Percentiles rank a stretch among this genome's conserved stretches.
Evolutionary conservation across 805 yeast genomes (phyloP).

Genomic region (Yarrowia hollandica): DNA sequence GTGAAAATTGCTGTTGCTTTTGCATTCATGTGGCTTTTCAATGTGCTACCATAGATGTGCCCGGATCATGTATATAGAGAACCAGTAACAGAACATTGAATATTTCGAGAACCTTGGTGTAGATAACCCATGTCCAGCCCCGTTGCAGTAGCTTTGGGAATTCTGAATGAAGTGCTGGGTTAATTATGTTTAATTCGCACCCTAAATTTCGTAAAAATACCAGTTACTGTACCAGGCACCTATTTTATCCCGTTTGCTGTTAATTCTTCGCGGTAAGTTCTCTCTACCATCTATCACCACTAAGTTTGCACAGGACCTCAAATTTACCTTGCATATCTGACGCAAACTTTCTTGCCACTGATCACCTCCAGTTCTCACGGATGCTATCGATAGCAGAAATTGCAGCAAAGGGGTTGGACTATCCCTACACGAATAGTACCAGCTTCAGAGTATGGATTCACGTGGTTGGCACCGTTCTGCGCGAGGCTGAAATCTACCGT

Average conservation of each 20-base stretch:
- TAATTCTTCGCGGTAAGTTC: no score
- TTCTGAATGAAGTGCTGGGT: no score
- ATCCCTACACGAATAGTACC: slow-evolving; percentile 53
- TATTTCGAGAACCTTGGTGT: not conserved
- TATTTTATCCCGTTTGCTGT: no score
- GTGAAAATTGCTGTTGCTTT: slow-evolving; percentile 6
- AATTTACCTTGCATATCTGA: slow-evolving; percentile 19
- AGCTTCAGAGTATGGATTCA: slow-evolving; percentile 58
- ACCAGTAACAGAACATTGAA: no score
- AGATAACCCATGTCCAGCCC: no score
- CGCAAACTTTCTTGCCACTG: slow-evolving; percentile 26
- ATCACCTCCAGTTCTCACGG: not conserved
- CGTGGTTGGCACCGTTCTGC: slow-evolving; percentile 49
- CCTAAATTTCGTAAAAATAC: no score
- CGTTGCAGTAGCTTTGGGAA: no score
- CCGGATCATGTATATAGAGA: slow-evolving; percentile 2
- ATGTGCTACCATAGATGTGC: not conserved
- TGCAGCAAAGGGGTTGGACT: slow-evolving; percentile 38
- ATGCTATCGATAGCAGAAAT: slow-evolving; percentile 25
- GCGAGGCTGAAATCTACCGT: slow-evolving; percentile 49
- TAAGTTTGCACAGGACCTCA: slow-evolving; percentile 8
- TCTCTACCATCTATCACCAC: no score
- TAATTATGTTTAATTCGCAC: no score
- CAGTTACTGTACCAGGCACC: no score
- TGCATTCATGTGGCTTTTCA: slow-evolving; percentile 10